Conservation (phyloP, 345 rosid genomes). For the Bruguiera sexangula region DNA sequence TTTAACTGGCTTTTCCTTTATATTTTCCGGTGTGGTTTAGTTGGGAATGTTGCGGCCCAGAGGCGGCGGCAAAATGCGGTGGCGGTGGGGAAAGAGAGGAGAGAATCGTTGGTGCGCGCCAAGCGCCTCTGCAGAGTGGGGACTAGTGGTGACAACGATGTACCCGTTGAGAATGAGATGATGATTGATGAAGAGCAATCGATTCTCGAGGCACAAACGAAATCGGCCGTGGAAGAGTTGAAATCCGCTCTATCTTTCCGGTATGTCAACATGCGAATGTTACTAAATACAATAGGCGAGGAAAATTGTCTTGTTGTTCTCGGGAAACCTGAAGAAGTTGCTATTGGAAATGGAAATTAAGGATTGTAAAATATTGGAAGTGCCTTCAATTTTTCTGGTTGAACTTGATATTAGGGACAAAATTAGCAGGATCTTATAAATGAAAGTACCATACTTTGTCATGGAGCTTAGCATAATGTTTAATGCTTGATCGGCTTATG, state of each 20-base stretch:
- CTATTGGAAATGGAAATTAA: too few relatives aligned
- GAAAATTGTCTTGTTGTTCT: neutral
- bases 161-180: conserved; percentile 53
- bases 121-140: conserved; percentile 85
- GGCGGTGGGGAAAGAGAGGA: conserved; percentile 82
- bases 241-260: conserved; percentile 63
- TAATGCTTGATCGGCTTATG: neutral
- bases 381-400: too few relatives aligned
- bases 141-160: conserved; percentile 39
- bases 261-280: conserved; percentile 38
- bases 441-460: too few relatives aligned
- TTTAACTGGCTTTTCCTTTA: neutral
- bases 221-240: conserved; percentile 64
- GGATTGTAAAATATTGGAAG: too few relatives aligned
- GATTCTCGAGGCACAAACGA: conserved; percentile 60
- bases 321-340: too few relatives aligned
- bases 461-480: neutral
- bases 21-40: conserved; percentile 24
- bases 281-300: too few relatives aligned
- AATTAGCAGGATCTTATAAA: too few relatives aligned
- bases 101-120: conserved; percentile 78
- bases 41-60: conserved; percentile 75
- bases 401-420: too few relatives aligned
- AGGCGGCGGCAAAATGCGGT: conserved; percentile 83
- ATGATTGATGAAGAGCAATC: conserved; percentile 74